Evolutionary conservation across 768 basidiomycete genomes (phyloP).

Genomic region (Trametes villosa): DNA sequence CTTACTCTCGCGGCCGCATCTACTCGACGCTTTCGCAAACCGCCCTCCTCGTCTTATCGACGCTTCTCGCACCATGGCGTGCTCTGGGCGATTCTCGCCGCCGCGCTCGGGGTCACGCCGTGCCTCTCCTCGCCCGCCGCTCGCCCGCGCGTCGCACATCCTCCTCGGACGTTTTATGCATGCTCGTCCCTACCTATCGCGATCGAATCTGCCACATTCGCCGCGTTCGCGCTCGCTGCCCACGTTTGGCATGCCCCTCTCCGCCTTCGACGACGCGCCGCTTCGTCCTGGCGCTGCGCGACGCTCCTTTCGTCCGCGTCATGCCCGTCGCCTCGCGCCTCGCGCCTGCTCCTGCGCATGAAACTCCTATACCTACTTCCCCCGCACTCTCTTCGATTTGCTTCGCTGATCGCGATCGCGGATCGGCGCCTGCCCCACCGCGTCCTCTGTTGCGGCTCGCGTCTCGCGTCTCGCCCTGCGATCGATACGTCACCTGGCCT

Average conservation of each 20-base stretch:
- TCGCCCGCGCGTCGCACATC: constrained; percentile 19
- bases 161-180: constrained; percentile 16
- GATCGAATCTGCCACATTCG: constrained; percentile 21
- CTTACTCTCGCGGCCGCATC: constrained; percentile 7
- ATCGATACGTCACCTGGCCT: constrained; percentile 21
- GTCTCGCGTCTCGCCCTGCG: constrained; percentile 11
- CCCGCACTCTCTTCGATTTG: neutral
- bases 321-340: constrained; percentile 10
- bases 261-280: constrained; percentile 10
- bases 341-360: neutral
- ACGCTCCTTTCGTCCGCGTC: constrained; percentile 9
- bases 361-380: neutral
- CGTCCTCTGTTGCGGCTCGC: neutral
- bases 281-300: constrained; percentile 11
- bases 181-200: constrained; percentile 28
- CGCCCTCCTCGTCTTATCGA: constrained; percentile 19
- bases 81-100: constrained; percentile 17
- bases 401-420: constrained; percentile 25
- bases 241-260: neutral
- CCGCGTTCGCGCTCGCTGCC: neutral
- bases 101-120: constrained; percentile 10
- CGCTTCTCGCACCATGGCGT: constrained; percentile 11
- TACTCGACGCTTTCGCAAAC: neutral
- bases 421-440: constrained; percentile 11
- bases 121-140: constrained; percentile 2